Conservation (phyloP, 2,329 filamentous ascomycete species). For the Diaporthe batatas region DNA sequence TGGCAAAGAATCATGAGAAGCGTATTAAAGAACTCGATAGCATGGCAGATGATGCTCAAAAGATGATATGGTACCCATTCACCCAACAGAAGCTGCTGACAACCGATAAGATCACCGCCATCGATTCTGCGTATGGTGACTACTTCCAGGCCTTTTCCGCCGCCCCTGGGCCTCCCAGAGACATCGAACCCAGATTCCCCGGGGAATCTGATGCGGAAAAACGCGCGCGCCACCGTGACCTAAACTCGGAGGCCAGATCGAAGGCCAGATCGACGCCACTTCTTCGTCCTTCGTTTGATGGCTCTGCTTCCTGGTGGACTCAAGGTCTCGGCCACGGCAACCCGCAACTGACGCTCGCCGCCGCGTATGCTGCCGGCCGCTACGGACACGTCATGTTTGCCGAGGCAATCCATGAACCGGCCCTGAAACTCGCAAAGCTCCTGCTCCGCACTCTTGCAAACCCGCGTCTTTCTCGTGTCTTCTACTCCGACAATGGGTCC, state of each 20-base stretch:
- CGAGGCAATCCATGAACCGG: conserved; percentile 82
- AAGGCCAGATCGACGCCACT: conserved; percentile 47
- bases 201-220: not conserved
- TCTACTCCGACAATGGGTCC: conserved; percentile 87
- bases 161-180: not conserved
- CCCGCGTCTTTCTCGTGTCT: conserved; percentile 76
- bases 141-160: conserved; percentile 73
- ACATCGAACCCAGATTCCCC: not conserved
- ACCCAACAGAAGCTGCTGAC: conserved; percentile 80
- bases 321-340: conserved; percentile 88
- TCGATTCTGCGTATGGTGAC: conserved; percentile 85
- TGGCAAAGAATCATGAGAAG: conserved; percentile 44
- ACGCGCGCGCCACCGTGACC: conserved; percentile 26
- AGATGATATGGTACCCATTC: conserved; percentile 87
- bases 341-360: conserved; percentile 77
- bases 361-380: conserved; percentile 83
- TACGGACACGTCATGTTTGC: conserved; percentile 94
- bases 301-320: conserved; percentile 92
- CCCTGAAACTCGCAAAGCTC: conserved; percentile 75
- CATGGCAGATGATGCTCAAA: conserved; percentile 72
- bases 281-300: conserved; percentile 80
- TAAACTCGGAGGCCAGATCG: no score
- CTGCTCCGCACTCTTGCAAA: conserved; percentile 73
- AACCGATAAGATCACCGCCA: conserved; percentile 74
- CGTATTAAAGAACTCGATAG: conserved; percentile 71